These are phyloP conservation scores for Ogataea trehaloabstinens DNA, from an alignment of 805 yeast genomes.

Conservation along the genomic window DNA sequence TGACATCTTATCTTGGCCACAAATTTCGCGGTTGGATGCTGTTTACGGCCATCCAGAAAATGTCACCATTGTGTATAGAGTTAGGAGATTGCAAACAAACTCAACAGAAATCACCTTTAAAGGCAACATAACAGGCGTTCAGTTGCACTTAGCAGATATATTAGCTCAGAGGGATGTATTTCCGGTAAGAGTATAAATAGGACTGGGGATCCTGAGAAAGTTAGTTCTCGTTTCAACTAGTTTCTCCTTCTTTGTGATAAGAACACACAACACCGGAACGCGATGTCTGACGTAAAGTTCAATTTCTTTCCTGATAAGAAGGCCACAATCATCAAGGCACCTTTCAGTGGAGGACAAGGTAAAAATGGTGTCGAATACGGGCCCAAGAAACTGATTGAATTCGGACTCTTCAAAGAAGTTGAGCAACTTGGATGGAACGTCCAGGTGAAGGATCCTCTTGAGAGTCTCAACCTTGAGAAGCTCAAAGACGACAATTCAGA, in stretches of 20 bases:
- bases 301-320: conserved; percentile 53
- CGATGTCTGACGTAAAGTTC: conserved; percentile 35
- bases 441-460: conserved; percentile 51
- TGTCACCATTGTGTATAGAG: neutral
- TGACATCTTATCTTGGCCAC: neutral
- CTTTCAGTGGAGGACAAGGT: conserved; percentile 95
- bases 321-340: conserved; percentile 78
- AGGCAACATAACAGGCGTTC: neutral
- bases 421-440: conserved; percentile 72
- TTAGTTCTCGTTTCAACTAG: too few relatives aligned
- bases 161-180: too few relatives aligned
- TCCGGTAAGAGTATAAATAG: too few relatives aligned
- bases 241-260: too few relatives aligned
- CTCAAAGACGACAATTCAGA: conserved; percentile 46
- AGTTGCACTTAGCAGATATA: neutral
- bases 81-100: neutral
- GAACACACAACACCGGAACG: too few relatives aligned
- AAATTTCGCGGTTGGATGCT: neutral
- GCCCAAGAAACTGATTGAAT: conserved; percentile 73
- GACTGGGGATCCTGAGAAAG: too few relatives aligned
- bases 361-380: conserved; percentile 93
- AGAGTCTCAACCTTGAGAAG: conserved; percentile 42
- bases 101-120: neutral
- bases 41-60: neutral
- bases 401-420: conserved; percentile 66